Percentiles rank a stretch among this genome's conserved stretches.
Conservation (phyloP, 139 green algal species). For the Chlorella sp. region DNA sequence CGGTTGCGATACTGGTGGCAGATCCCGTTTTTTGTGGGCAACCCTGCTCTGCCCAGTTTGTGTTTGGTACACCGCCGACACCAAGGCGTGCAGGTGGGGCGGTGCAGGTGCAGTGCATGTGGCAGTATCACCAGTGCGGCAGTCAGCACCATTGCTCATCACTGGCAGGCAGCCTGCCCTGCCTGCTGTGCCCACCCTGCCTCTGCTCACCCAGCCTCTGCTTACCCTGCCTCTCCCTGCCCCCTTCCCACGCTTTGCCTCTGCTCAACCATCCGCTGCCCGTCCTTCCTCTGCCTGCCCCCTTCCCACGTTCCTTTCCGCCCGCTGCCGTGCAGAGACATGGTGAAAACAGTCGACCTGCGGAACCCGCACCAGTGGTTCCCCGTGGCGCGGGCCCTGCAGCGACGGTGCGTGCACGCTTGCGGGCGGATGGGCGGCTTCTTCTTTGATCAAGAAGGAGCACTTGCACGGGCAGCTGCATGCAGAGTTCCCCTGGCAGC, state of each 20-base stretch:
- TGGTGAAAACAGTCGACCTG: slow-evolving; percentile 49
- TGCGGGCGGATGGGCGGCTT: too few species aligned
- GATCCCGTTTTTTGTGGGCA: too few species aligned
- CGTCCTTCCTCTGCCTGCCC: background rate
- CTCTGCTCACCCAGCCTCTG: too few species aligned
- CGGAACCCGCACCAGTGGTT: slow-evolving; percentile 74
- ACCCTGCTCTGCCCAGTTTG: too few species aligned
- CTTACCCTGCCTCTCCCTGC: background rate
- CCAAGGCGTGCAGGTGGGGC: too few species aligned
- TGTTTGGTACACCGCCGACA: too few species aligned
- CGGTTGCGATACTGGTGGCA: background rate
- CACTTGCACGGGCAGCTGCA: background rate
- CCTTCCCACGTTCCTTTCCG: background rate
- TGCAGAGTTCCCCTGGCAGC: too few species aligned
- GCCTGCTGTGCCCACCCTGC: background rate
- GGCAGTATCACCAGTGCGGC: too few species aligned
- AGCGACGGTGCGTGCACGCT: slow-evolving; percentile 49
- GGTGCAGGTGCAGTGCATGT: too few species aligned
- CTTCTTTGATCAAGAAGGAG: background rate
- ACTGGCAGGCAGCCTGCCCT: background rate
- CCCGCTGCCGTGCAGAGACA: slow-evolving; percentile 31
- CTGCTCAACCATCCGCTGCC: background rate
- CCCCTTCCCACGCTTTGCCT: background rate
- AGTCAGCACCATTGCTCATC: too few species aligned
- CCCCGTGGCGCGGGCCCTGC: slow-evolving; percentile 81